Conservation (phyloP, 331 rosid species). For the Phaseolus coccineus region DNA sequence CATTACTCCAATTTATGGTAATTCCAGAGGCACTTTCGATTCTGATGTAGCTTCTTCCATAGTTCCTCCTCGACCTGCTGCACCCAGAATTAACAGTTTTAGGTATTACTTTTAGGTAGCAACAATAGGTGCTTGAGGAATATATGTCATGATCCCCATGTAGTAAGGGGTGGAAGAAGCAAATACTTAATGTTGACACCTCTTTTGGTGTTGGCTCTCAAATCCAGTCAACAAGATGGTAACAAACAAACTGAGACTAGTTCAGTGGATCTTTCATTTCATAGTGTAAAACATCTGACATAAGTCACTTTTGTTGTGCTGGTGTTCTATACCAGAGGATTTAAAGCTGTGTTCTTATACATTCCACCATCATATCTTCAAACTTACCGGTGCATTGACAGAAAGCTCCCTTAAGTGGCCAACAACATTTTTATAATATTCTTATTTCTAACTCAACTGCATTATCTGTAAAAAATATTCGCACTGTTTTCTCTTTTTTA, state of each 20-base stretch:
- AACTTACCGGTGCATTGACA: neutral
- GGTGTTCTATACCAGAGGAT: neutral
- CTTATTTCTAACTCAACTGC: neutral
- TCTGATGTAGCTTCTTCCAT: constrained; percentile 47
- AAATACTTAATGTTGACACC: constrained; percentile 30
- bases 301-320: neutral
- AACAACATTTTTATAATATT: neutral
- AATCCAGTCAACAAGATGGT: constrained; percentile 45
- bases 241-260: constrained; percentile 44
- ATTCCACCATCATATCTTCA: no score
- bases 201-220: constrained; percentile 37
- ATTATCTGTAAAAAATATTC: neutral
- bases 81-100: constrained; percentile 67
- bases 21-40: constrained; percentile 38
- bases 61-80: constrained; percentile 74
- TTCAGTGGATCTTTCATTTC: constrained; percentile 46
- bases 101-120: constrained; percentile 75
- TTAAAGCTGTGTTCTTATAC: neutral
- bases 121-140: constrained; percentile 41
- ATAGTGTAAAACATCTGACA: neutral
- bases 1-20: constrained; percentile 75
- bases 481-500: neutral
- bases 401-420: neutral
- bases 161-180: constrained; percentile 41
- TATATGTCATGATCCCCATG: constrained; percentile 43